A percentile compares a stretch with the other conserved stretches of the same genome.
Evolutionary conservation across 2,329 filamentous ascomycete species (phyloP).

Genomic region (Penicillium frequentans): DNA sequence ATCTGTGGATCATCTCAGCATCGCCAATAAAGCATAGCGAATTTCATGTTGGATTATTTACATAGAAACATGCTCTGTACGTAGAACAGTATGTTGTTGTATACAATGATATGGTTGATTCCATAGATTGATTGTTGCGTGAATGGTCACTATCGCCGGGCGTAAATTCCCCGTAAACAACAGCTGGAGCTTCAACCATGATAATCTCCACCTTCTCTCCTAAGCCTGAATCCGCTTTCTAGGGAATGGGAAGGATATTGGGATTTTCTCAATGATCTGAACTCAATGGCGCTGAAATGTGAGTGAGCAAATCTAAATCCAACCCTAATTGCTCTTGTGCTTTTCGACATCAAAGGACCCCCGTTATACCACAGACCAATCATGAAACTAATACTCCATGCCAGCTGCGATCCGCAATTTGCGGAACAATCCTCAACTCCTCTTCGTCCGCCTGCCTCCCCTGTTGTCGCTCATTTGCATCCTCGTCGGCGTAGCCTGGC

Average conservation of each 20-base stretch:
- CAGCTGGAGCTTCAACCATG: constrained; percentile 1
- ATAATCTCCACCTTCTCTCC: background rate
- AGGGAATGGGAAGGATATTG: background rate
- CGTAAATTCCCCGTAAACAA: constrained; percentile 3
- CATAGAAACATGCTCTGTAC: background rate
- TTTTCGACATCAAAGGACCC: background rate
- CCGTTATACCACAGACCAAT: constrained; percentile 7
- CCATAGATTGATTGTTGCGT: background rate
- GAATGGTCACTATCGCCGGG: background rate
- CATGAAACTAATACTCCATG: constrained; percentile 23
- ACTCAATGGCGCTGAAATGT: constrained; percentile 43
- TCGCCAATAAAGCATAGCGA: constrained; percentile 3
- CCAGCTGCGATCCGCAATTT: constrained; percentile 51
- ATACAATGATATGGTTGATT: background rate
- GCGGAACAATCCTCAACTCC: constrained; percentile 76
- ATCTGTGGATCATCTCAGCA: constrained; percentile 7
- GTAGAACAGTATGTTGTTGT: background rate
- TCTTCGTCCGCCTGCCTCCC: constrained; percentile 72
- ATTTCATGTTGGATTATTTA: background rate
- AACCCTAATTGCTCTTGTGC: background rate
- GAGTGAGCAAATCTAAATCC: constrained; percentile 18
- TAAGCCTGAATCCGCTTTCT: background rate
- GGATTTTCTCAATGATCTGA: background rate
- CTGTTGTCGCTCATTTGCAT: constrained; percentile 86
- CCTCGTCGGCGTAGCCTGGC: constrained; percentile 81